phyloP scores from a whole-genome alignment of 140 eudicot species.

The Stevia rebaudiana region DNA sequence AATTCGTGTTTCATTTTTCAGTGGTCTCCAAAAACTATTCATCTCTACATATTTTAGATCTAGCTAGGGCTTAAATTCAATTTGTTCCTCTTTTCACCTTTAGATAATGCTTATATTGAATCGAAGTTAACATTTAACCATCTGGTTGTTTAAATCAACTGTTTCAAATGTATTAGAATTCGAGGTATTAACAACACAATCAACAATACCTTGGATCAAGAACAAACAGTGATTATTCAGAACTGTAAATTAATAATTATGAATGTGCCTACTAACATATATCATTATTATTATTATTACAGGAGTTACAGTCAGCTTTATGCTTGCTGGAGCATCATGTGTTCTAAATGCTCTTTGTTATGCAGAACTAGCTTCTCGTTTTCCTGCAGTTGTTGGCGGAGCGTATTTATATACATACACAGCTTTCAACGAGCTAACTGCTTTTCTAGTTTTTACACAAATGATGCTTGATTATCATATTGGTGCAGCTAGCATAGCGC shows the following conservation, averaged over 20 bases:
- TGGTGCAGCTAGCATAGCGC: constrained; percentile 99
- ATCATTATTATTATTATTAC: too few relatives aligned
- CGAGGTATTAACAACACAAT: background rate
- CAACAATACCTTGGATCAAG: too few relatives aligned
- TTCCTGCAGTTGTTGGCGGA: constrained; percentile 99
- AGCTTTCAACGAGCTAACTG: constrained; percentile 97
- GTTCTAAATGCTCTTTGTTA: constrained; percentile 92
- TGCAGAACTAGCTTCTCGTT: constrained; percentile 89
- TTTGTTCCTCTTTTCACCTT: constrained; percentile 2
- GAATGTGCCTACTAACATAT: background rate
- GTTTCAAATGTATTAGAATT: background rate
- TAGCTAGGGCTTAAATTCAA: constrained; percentile 4
- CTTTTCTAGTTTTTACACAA: constrained; percentile 92
- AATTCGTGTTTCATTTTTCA: background rate
- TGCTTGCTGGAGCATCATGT: constrained; percentile 92
- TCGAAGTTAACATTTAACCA: too few relatives aligned
- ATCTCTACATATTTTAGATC: background rate
- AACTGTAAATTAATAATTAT: background rate
- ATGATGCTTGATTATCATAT: constrained; percentile 99
- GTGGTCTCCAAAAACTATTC: too few relatives aligned
- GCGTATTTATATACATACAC: constrained; percentile 90
- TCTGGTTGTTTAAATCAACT: too few relatives aligned
- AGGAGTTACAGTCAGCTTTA: constrained; percentile 91
- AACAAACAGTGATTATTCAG: background rate
- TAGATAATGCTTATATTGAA: background rate